Evolutionary conservation across 1,139 yeast genomes (phyloP).

Genomic region (Meyerozyma athensensis): DNA sequence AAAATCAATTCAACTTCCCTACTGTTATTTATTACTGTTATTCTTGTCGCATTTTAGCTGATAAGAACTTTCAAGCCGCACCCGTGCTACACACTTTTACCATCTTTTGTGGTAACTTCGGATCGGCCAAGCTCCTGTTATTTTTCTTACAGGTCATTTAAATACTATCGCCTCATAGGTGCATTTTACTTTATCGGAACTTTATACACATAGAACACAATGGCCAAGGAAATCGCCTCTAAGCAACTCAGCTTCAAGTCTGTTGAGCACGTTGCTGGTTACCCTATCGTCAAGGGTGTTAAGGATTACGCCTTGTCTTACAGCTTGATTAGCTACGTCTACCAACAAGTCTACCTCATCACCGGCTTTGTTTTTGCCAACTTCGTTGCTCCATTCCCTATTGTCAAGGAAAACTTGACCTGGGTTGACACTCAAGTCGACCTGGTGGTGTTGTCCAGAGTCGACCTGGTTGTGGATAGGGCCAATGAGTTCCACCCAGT

Average conservation of each 20-base stretch:
- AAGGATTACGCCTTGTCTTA: constrained; percentile 24
- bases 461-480: constrained; percentile 17
- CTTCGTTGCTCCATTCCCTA: constrained; percentile 20
- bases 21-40: too few species aligned
- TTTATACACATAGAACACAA: constrained; percentile 2
- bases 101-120: background rate
- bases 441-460: constrained; percentile 18
- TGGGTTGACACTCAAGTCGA: constrained; percentile 27
- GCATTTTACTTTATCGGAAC: background rate
- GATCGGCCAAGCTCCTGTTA: background rate
- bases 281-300: constrained; percentile 24
- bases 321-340: constrained; percentile 20
- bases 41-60: background rate
- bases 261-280: constrained; percentile 30
- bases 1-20: too few species aligned
- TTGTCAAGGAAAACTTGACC: constrained; percentile 21
- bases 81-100: background rate
- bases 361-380: constrained; percentile 17
- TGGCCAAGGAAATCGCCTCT: constrained; percentile 8
- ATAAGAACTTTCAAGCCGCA: background rate
- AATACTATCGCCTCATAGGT: background rate
- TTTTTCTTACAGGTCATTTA: background rate
- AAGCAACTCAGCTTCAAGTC: constrained; percentile 30
- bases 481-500: constrained; percentile 15
- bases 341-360: constrained; percentile 14